A percentile compares a stretch with the other conserved stretches of the same genome.
Evolutionary conservation across 225 moss, liverwort and hornwort genomes (phyloP).

Genomic region (Ulota crispa): DNA sequence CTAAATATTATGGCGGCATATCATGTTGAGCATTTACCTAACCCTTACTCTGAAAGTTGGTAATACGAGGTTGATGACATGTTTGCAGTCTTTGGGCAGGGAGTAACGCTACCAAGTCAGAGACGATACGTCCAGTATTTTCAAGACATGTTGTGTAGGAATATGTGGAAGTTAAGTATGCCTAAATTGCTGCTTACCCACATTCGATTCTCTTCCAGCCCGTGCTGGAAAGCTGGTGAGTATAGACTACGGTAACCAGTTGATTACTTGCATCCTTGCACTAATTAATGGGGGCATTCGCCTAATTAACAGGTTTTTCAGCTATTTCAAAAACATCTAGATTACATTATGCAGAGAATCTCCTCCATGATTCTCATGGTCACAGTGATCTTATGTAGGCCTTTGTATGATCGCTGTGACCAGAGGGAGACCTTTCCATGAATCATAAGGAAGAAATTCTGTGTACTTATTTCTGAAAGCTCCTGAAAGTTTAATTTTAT

Average conservation of each 20-base stretch:
- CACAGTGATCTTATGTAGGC: no score
- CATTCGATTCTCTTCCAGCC: slow-evolving; percentile 47
- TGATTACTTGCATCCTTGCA: background rate
- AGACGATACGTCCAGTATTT: slow-evolving; percentile 65
- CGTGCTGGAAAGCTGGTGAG: slow-evolving; percentile 18
- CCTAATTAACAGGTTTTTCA: background rate
- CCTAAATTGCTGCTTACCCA: slow-evolving; percentile 56
- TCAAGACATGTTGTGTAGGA: slow-evolving; percentile 38
- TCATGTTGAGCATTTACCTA: background rate
- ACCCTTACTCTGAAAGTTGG: background rate
- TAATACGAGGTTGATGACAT: slow-evolving; percentile 23
- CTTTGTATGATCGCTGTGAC: no score
- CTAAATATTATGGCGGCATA: no score
- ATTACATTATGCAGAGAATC: background rate
- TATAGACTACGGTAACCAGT: background rate
- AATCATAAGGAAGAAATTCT: background rate
- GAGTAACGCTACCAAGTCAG: slow-evolving; percentile 66
- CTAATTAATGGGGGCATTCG: background rate
- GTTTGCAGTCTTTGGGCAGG: slow-evolving; percentile 34
- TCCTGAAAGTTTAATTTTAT: background rate
- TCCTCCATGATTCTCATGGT: background rate
- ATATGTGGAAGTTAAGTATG: slow-evolving; percentile 22
- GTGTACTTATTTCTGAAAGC: background rate
- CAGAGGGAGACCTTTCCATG: background rate
- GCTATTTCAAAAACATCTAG: background rate